Percentiles rank a stretch among this genome's conserved stretches.
These are phyloP conservation scores for Choricystis sp. DNA, from an alignment of 139 green algal species.

Conservation along the genomic window DNA sequence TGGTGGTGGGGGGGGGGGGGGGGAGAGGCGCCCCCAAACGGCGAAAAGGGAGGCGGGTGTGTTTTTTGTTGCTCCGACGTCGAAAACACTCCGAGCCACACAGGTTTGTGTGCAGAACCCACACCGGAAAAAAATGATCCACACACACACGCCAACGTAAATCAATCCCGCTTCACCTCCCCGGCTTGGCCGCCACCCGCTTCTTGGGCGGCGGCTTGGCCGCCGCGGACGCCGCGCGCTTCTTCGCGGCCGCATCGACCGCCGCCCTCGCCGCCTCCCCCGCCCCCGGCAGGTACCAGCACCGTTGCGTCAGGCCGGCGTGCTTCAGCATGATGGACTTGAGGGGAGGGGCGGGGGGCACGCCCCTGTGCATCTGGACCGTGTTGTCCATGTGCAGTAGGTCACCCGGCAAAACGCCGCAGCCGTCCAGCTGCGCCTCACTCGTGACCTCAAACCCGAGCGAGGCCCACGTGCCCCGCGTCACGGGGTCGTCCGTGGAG, in stretches of 20 bases:
- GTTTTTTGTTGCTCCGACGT: too few species aligned
- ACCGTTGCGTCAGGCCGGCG: constrained; percentile 30
- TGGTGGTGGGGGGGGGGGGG: too few species aligned
- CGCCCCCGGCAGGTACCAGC: not conserved
- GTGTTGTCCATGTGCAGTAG: constrained; percentile 89
- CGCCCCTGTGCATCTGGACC: constrained; percentile 69
- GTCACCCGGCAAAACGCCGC: constrained; percentile 53
- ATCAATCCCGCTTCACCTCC: too few species aligned
- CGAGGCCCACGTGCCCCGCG: constrained; percentile 52
- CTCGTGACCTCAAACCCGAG: constrained; percentile 60
- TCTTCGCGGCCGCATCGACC: not conserved
- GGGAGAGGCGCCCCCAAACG: too few species aligned
- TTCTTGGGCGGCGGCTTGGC: not conserved
- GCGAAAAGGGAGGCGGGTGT: too few species aligned
- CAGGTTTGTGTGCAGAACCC: too few species aligned
- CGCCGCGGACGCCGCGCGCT: not conserved
- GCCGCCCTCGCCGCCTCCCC: not conserved
- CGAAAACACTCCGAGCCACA: too few species aligned
- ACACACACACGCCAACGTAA: too few species aligned
- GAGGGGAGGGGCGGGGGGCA: constrained; percentile 28
- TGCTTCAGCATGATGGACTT: constrained; percentile 47
- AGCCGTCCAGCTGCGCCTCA: constrained; percentile 46
- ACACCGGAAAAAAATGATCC: too few species aligned
- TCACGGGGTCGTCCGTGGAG: constrained; percentile 37
- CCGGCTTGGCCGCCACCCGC: not conserved